Evolutionary conservation across 2,329 filamentous ascomycete genomes (phyloP).

Genomic region (Phyllosticta citribraziliensis): DNA sequence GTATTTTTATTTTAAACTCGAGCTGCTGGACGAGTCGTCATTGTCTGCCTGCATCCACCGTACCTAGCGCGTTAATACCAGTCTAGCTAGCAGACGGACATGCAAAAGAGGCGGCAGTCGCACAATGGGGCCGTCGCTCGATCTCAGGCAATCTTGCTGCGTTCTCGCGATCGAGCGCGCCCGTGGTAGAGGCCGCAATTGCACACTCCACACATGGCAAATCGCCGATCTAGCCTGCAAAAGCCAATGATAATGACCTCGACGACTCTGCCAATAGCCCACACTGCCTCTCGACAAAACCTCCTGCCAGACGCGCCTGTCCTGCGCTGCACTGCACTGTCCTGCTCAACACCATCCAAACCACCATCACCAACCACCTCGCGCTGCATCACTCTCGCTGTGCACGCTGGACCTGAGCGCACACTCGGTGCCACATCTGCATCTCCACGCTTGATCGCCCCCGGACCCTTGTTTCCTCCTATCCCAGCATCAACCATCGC

Average conservation of each 20-base stretch:
- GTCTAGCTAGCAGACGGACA: no score
- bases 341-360: background rate
- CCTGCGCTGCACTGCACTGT: background rate
- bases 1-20: background rate
- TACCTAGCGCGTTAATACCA: no score
- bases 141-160: constrained; percentile 6
- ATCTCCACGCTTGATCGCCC: constrained; percentile 1
- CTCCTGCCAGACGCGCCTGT: background rate
- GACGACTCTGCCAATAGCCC: background rate
- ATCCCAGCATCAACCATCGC: background rate
- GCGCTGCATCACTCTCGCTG: background rate
- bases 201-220: constrained; percentile 1
- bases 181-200: background rate
- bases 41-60: no score
- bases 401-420: background rate
- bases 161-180: constrained; percentile 4
- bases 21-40: background rate
- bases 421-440: background rate
- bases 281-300: background rate
- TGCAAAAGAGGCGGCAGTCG: background rate
- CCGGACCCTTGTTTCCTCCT: background rate
- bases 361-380: background rate
- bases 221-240: constrained; percentile 6
- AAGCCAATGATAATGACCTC: constrained; percentile 7
- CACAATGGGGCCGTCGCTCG: background rate